Evolutionary conservation across 2,329 filamentous ascomycete genomes (phyloP), one percentile per base, ranked within the genome.

Genomic region (Zymoseptoria tritici): DNA sequence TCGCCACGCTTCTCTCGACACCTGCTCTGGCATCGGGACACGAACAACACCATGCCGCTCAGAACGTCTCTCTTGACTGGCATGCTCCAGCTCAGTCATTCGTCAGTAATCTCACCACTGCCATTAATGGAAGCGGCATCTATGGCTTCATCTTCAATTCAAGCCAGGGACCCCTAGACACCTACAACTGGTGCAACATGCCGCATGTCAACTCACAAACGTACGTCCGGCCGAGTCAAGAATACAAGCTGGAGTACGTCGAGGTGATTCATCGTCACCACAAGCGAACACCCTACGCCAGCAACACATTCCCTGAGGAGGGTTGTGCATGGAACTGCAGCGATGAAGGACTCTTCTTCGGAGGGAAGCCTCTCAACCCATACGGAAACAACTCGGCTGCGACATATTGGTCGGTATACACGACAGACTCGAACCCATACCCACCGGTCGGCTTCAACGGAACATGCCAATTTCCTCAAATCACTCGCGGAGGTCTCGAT

Each of bases 141-240:
- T 86, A 90, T 71, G 89, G 87, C 1, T 92, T 91, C 71, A 80
- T 89, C 19, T 94, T 86, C 75, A 85, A 90, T 68, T 80, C 81
- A 36, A 88, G 0, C 75, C 79, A 57, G 69, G 70, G 6, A 70
- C 77, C 46, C 87, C 89, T 73, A 83, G 84, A 69, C 49, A 80
- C 76, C 1, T 92, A 92, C 74, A 91, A 93, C 72, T 93, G 80
- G 80, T 94, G 90, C 74, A 92, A 94, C 70, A 94, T 94, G 89
- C 90, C 90, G 0, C 90, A 93, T 75, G 87, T 89, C n/a, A 81
- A 89, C 31, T 75, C 72, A 21, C 73, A 74, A 13, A 87, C 90
- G 68, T 94, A 94, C 69, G 72, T 79, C 13, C 64, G 58, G 36
- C 79, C 74, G 61, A 77, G 81, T 0, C 67, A 76, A 1, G 64